phyloP scores from a whole-genome alignment of 2,329 filamentous ascomycete species.

The Lasiodiplodia citricola region DNA sequence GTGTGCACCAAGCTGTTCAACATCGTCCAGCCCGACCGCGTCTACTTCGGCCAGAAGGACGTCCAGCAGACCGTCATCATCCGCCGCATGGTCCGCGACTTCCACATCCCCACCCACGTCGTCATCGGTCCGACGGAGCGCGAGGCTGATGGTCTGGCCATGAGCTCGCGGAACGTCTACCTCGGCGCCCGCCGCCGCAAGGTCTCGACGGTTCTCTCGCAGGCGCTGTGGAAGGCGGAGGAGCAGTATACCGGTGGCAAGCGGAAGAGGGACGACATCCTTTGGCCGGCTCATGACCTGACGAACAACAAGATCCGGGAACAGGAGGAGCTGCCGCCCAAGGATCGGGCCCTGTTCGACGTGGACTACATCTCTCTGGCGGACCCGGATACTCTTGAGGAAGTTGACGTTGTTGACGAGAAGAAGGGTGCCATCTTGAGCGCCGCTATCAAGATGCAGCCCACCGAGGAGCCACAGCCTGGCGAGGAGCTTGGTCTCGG shows the following conservation, averaged over 20 bases:
- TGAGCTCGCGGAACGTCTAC: conserved; percentile 94
- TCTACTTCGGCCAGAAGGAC: conserved; percentile 98
- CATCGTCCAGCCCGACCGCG: conserved; percentile 75
- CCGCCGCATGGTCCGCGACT: conserved; percentile 83
- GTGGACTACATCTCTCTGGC: conserved; percentile 93
- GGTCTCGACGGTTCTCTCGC: conserved; percentile 73
- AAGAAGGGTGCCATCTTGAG: conserved; percentile 81
- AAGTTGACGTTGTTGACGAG: conserved; percentile 73
- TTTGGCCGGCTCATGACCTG: conserved; percentile 71
- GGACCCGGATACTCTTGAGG: conserved; percentile 81
- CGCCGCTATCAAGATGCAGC: conserved; percentile 87
- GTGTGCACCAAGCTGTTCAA: conserved; percentile 95
- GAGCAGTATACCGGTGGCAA: conserved; percentile 63
- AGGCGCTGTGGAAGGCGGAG: conserved; percentile 74
- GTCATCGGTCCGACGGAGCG: conserved; percentile 76
- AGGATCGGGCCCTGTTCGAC: conserved; percentile 73
- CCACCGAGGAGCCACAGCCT: conserved; percentile 70
- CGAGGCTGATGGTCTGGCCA: conserved; percentile 80
- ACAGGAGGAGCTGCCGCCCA: conserved; percentile 66
- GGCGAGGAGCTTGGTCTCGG: conserved; percentile 76
- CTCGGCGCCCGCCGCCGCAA: conserved; percentile 75
- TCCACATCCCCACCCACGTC: conserved; percentile 78
- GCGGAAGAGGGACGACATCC: conserved; percentile 66
- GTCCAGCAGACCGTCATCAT: conserved; percentile 95
- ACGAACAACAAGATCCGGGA: conserved; percentile 60